Evolutionary conservation across 208 protist species (phyloP), one percentile per base, ranked within the genome.

Genomic region (Naegleria fowleri): DNA sequence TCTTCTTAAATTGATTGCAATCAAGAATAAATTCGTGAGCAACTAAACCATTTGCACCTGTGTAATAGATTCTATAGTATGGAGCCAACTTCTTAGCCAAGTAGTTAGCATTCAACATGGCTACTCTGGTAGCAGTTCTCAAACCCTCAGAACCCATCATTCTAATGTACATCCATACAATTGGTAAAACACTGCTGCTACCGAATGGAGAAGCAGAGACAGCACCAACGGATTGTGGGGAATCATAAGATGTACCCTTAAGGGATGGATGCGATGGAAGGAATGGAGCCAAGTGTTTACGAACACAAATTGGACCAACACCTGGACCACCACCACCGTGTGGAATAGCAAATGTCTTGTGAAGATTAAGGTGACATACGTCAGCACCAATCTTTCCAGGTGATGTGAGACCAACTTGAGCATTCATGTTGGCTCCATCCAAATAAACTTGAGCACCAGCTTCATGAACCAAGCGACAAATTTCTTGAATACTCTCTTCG

Each of bases 21-120:
- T 99, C 98, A 39, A 99, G 83, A 92, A 99, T 99, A 94, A 99
- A 99, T 94, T 99, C 98, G 92, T 99, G 98, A 15, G 97, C 98
- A 90, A 95, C 96, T 83, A 93, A 90, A 90, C 97, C 96, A 25
- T 95, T 88, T 91, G 94, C 93, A 90, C 94, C 95, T 0, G 94
- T 95, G 94, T 98, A 99, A 41, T 98, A 94, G 91, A 99, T 97
- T 25, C 93, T 90, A 93, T 99, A 99, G 93, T 99, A 94, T 52
- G 95, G 94, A 92, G 98, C 94, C 40, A 99, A 95, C 33, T 96
- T 94, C 87, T 95, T 94, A 48, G 96, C 97, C 90, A 99, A 97
- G 94, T 99, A 99, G 94, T 99, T 99, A 9, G 98, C 98, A 92
- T 98, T 99, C 25, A 99, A 94, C 76, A 99, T 97, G 9, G 98